Base-by-base conservation (phyloP, 1,284 basidiomycete species). In the Puccinia coronata region DNA sequence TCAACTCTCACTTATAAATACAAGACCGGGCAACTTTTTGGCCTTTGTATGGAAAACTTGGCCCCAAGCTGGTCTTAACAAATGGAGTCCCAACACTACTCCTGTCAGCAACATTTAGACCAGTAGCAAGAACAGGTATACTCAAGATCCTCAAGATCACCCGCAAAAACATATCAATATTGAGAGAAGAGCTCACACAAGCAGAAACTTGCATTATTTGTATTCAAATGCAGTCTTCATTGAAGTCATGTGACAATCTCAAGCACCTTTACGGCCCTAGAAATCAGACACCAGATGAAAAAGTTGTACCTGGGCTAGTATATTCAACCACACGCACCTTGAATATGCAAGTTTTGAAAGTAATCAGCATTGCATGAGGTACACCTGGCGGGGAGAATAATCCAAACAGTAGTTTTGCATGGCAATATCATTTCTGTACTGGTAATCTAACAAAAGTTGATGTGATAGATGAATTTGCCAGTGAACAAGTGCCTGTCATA, bases 21-120 rank as follows among this genome's bases (percentile, higher is more conserved):
- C 8, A 53, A 11, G 71, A 73, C 39, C 1, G 16, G 5, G 20
- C 20, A 34, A 39, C 49, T 2, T 73, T 73, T 16, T 25, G 71
- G 18, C 71, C 71, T 9, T 73, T 23, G 14, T 73, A 57, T 73
- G 71, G 71, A 1, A 23, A 36, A 2, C 14, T 73, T n/a, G 51
- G 28, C 3, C 39, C 23, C 11, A n/a, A 25, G 9, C 49, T 73
- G n/a, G 36, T 16, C 1, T 49, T 51, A 9, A 73, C 71, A 25
- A n/a, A 73, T 18, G 53, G 34, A 53, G 71, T 73, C 4, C 47
- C 51, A 20, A 31, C 39, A 1, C 43, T 73, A 8, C n/a, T 73
- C 2, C 34, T 36, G 43, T 73, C 71, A 0, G 51, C 71, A 34
- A 73, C 71, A 5, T 73, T 49, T 41, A 1, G 25, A 16, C 71